These are phyloP conservation scores for Zymoseptoria brevis DNA, from an alignment of 2,329 filamentous ascomycete genomes.

Conservation along the genomic window DNA sequence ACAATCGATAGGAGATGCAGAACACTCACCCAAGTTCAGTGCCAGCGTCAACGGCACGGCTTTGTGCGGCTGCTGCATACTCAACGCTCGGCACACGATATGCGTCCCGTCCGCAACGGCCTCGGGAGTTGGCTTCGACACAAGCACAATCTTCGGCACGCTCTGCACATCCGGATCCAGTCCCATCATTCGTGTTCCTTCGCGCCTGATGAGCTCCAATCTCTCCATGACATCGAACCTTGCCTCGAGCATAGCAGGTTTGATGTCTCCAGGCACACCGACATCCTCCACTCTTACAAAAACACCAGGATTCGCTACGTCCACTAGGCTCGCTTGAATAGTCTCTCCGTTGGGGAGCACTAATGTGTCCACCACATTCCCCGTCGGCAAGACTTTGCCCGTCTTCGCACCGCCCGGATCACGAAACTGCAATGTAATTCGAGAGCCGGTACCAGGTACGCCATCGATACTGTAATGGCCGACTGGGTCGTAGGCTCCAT, in stretches of 20 bases:
- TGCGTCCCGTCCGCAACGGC: constrained; percentile 21
- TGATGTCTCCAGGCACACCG: constrained; percentile 42
- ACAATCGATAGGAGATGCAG: not conserved
- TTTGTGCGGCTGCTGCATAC: constrained; percentile 37
- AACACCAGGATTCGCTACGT: constrained; percentile 56
- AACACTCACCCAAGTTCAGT: constrained; percentile 29
- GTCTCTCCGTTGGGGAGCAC: constrained; percentile 28
- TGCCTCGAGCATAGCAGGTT: constrained; percentile 48
- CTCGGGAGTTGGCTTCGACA: constrained; percentile 29
- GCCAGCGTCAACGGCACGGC: constrained; percentile 38
- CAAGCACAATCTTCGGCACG: constrained; percentile 56
- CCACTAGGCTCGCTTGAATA: constrained; percentile 50
- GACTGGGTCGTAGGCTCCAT: constrained; percentile 28
- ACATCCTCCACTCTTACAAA: constrained; percentile 53
- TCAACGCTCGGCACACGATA: constrained; percentile 38
- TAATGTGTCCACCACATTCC: constrained; percentile 46
- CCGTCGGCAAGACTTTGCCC: constrained; percentile 54
- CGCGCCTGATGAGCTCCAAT: constrained; percentile 51
- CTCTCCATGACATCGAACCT: constrained; percentile 42
- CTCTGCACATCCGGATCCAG: constrained; percentile 43
- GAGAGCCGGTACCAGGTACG: constrained; percentile 51
- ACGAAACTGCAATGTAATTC: constrained; percentile 54
- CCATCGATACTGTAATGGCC: constrained; percentile 58
- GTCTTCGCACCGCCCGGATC: constrained; percentile 57
- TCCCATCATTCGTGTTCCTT: constrained; percentile 55